Evolutionary conservation across 257 asterid species (phyloP).

Genomic region (Solanum neorickii): DNA sequence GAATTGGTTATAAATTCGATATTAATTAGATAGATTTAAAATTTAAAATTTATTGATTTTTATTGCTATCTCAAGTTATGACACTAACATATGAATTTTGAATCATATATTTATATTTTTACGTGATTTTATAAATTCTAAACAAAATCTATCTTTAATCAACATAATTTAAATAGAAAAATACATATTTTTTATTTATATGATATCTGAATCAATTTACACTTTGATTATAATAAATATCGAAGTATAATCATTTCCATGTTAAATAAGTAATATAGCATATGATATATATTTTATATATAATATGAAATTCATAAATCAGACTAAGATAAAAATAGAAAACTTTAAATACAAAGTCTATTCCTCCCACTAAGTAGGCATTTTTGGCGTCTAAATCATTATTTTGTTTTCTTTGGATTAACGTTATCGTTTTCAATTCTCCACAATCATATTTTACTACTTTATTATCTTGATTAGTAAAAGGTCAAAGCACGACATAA

Average conservation of each 20-base stretch:
- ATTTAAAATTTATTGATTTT: neutral
- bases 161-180: neutral
- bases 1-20: neutral
- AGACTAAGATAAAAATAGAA: neutral
- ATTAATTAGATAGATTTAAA: neutral
- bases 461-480: neutral
- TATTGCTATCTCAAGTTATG: neutral
- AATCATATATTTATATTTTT: neutral
- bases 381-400: neutral
- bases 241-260: neutral
- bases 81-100: neutral
- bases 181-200: neutral
- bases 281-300: neutral
- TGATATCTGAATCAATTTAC: neutral
- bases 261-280: neutral
- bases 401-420: neutral
- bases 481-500: neutral
- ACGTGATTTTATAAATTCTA: neutral
- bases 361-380: neutral
- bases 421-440: neutral
- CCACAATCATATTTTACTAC: neutral
- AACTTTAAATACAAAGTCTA: neutral
- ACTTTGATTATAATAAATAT: neutral
- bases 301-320: neutral
- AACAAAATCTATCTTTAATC: rapidly evolving